A percentile compares a stretch with the other conserved stretches of the same genome.
These are phyloP conservation scores for Dryadomyces sulphureus DNA, from an alignment of 2,329 filamentous ascomycete species.

Conservation along the genomic window DNA sequence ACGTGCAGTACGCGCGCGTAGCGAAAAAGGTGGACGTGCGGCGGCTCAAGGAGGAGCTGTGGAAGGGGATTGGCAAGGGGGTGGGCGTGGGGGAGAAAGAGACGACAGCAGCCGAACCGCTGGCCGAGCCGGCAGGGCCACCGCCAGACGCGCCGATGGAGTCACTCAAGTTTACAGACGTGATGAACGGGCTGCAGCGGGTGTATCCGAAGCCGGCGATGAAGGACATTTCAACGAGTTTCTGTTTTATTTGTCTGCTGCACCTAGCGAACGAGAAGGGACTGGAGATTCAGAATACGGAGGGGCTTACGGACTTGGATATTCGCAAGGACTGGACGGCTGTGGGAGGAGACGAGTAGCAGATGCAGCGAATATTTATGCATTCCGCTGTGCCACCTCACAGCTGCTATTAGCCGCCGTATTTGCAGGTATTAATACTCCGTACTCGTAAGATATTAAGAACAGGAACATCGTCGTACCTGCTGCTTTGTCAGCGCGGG, in stretches of 20 bases:
- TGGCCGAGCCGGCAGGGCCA: too few relatives aligned
- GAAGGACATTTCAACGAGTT: conserved; percentile 87
- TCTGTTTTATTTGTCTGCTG: conserved; percentile 83
- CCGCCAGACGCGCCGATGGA: too few relatives aligned
- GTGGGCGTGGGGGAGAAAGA: conserved; percentile 18
- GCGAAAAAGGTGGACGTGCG: conserved; percentile 60
- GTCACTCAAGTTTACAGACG: conserved; percentile 79
- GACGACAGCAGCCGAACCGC: background rate
- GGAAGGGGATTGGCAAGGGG: conserved; percentile 48
- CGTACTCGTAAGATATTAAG: too few relatives aligned
- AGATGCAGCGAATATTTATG: too few relatives aligned
- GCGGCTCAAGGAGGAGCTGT: conserved; percentile 54
- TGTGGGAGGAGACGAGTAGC: conserved; percentile 25
- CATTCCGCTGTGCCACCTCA: too few relatives aligned
- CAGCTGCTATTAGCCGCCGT: too few relatives aligned
- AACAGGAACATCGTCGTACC: too few relatives aligned
- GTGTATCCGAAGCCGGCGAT: conserved; percentile 79
- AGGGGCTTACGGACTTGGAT: conserved; percentile 41
- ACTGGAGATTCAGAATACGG: conserved; percentile 54
- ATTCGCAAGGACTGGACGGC: conserved; percentile 49
- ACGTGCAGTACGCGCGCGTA: conserved; percentile 54
- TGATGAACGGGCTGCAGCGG: conserved; percentile 77
- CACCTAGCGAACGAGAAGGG: conserved; percentile 92
- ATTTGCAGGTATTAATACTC: too few relatives aligned
- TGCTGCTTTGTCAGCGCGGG: background rate